A percentile compares a stretch with the other conserved stretches of the same genome.
These are phyloP conservation scores for Falciphora oryzae DNA, from an alignment of 2,329 filamentous ascomycete genomes.

Conservation along the genomic window DNA sequence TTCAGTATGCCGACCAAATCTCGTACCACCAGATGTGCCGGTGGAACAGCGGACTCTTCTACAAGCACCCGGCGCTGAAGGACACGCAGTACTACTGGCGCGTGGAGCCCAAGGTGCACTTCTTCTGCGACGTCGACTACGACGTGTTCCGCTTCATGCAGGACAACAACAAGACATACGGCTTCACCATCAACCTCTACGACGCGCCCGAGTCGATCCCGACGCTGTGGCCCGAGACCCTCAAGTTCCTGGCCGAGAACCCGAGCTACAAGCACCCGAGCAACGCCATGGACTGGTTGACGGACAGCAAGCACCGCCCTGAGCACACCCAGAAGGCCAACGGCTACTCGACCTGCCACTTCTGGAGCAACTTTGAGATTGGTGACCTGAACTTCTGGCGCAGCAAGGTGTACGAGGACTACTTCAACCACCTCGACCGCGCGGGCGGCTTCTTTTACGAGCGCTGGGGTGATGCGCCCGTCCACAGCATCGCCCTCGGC, in stretches of 20 bases:
- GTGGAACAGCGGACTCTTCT: conserved; percentile 98
- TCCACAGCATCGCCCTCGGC: conserved; percentile 89
- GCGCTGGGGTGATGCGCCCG: conserved; percentile 94
- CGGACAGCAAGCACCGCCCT: conserved; percentile 69
- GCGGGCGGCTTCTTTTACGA: conserved; percentile 98
- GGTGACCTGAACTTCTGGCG: conserved; percentile 91
- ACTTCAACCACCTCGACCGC: conserved; percentile 90
- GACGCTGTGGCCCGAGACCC: conserved; percentile 90
- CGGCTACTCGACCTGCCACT: conserved; percentile 96
- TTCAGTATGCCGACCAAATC: conserved; percentile 83
- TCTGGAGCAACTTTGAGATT: conserved; percentile 99
- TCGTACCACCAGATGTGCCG: conserved; percentile 99
- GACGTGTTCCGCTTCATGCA: conserved; percentile 98
- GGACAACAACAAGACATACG: conserved; percentile 98
- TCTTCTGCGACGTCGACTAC: conserved; percentile 98
- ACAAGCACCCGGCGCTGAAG: conserved; percentile 84
- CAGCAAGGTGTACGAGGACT: conserved; percentile 84
- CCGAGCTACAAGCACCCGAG: conserved; percentile 75
- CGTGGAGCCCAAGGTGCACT: conserved; percentile 96
- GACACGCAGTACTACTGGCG: conserved; percentile 94
- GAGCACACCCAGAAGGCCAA: conserved; percentile 76
- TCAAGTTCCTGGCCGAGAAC: conserved; percentile 82
- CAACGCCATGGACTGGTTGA: conserved; percentile 84
- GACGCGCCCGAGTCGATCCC: conserved; percentile 83
- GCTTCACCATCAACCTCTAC: conserved; percentile 96